These are phyloP conservation scores for Eucalyptus curtisii DNA, from an alignment of 345 rosid species.

Conservation along the genomic window DNA sequence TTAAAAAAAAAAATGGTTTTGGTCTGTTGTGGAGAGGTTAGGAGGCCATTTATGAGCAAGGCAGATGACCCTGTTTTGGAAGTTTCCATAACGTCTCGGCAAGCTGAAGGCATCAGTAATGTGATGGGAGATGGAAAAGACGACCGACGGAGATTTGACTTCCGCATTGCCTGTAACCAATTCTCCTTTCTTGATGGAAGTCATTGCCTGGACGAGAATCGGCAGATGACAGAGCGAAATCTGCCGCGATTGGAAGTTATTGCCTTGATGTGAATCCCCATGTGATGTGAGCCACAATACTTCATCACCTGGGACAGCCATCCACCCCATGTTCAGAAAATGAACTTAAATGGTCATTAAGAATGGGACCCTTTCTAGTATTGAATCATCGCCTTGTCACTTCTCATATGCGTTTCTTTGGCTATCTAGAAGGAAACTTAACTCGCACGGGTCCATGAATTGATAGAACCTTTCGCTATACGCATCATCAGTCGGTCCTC, in stretches of 20 bases:
- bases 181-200: not conserved
- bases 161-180: not conserved
- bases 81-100: not conserved
- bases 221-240: not conserved
- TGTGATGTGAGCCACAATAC: not conserved
- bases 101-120: not conserved
- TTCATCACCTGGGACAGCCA: not conserved
- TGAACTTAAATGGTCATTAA: not conserved
- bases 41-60: not conserved
- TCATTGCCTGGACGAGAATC: not conserved
- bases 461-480: not conserved
- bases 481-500: not conserved
- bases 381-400: not conserved
- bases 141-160: not conserved
- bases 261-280: not conserved
- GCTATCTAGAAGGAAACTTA: not conserved
- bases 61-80: not conserved
- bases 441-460: not conserved
- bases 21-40: not conserved
- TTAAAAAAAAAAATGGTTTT: not conserved
- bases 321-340: not conserved
- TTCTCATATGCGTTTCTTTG: not conserved
- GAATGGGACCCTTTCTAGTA: not conserved
- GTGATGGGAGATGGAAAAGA: not conserved
- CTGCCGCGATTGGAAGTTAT: not conserved